Evolutionary conservation across 352 stramenopile species (phyloP).

Genomic region (Globisporangium camurandrum): DNA sequence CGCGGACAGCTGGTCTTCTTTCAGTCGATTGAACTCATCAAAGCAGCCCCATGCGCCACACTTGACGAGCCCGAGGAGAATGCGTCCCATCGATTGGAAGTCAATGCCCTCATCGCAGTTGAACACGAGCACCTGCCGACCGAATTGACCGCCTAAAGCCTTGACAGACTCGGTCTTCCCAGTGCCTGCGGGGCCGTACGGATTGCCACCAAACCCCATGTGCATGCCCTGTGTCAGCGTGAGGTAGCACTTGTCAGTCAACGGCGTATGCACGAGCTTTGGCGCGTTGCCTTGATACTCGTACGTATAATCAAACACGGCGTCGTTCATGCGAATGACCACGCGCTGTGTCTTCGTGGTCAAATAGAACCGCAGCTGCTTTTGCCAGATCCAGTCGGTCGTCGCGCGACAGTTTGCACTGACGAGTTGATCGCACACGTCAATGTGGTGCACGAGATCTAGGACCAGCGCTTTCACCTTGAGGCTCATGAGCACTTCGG

Average conservation of each 20-base stretch:
- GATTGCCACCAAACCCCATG: constrained; percentile 91
- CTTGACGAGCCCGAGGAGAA: constrained; percentile 94
- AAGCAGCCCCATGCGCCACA: constrained; percentile 95
- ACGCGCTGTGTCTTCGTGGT: constrained; percentile 37
- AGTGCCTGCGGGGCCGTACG: constrained; percentile 91
- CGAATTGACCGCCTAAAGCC: constrained; percentile 86
- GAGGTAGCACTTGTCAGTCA: constrained; percentile 94
- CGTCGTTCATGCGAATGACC: constrained; percentile 70
- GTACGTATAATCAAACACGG: constrained; percentile 90
- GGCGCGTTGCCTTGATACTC: constrained; percentile 93
- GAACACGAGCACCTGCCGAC: constrained; percentile 89
- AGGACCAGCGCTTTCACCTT: constrained; percentile 94
- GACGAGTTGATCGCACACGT: constrained; percentile 89
- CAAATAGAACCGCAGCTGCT: constrained; percentile 91
- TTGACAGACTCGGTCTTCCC: constrained; percentile 95
- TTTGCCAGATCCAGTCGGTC: constrained; percentile 88
- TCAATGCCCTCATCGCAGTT: constrained; percentile 95
- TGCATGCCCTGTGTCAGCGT: constrained; percentile 92
- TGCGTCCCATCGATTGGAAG: constrained; percentile 91
- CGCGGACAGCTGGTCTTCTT: constrained; percentile 91
- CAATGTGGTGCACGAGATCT: constrained; percentile 94
- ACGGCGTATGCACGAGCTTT: constrained; percentile 91
- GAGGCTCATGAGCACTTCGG: constrained; percentile 83
- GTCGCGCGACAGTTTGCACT: constrained; percentile 45
- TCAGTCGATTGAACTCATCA: constrained; percentile 95